phyloP scores from a whole-genome alignment of 768 basidiomycete genomes.

The Kwoniella sp. region DNA sequence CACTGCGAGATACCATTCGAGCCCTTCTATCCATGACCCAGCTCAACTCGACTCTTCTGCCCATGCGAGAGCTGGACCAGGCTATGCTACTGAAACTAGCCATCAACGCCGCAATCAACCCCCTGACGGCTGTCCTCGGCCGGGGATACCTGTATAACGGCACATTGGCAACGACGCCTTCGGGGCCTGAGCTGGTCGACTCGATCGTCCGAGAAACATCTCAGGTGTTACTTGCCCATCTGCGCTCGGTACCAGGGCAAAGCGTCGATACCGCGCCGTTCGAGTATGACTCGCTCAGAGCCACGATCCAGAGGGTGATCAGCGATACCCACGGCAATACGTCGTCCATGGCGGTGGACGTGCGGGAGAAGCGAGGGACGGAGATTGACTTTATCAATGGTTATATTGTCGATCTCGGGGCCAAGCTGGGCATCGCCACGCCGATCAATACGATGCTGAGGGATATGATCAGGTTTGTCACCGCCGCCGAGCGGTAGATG shows the following conservation, averaged over 20 bases:
- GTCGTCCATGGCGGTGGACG: slow-evolving; percentile 75
- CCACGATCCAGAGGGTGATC: slow-evolving; percentile 39
- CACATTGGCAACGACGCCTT: slow-evolving; percentile 53
- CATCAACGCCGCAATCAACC: slow-evolving; percentile 75
- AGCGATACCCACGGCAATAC: slow-evolving; percentile 62
- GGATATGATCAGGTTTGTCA: slow-evolving; percentile 45
- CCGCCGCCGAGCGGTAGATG: not conserved
- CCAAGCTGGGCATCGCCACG: slow-evolving; percentile 58
- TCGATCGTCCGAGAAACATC: slow-evolving; percentile 63
- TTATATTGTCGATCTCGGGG: slow-evolving; percentile 65
- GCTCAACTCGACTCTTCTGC: slow-evolving; percentile 63
- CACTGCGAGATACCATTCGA: slow-evolving; percentile 65
- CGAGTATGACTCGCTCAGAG: slow-evolving; percentile 3
- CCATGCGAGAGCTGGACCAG: slow-evolving; percentile 64
- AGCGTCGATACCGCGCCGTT: not conserved
- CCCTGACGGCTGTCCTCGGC: slow-evolving; percentile 74
- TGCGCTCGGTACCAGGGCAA: no score
- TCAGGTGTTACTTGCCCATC: slow-evolving; percentile 55
- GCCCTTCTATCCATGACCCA: slow-evolving; percentile 57
- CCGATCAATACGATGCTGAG: slow-evolving; percentile 51
- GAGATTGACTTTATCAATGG: slow-evolving; percentile 83
- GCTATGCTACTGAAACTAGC: slow-evolving; percentile 74
- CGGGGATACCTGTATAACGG: slow-evolving; percentile 64
- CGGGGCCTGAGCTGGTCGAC: not conserved
- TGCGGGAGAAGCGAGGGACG: slow-evolving; percentile 60